A percentile compares a stretch with the other conserved stretches of the same genome.
These are phyloP conservation scores for Puccinia hordei DNA, from an alignment of 1,284 basidiomycete genomes.

Conservation along the genomic window DNA sequence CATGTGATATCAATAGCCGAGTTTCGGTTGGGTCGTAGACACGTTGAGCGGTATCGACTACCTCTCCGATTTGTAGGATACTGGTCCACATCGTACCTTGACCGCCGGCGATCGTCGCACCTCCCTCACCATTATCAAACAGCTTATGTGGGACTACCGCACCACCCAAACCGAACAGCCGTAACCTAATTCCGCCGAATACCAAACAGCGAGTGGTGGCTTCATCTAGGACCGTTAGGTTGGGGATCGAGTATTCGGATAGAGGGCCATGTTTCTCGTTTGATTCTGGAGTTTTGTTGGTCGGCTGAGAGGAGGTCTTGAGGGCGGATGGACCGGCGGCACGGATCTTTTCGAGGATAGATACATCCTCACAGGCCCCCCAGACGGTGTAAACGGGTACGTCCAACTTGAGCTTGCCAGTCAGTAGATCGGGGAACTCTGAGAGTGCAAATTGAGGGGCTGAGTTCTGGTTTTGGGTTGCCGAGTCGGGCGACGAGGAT, in stretches of 20 bases:
- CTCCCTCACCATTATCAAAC: conserved; percentile 93
- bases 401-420: conserved; percentile 76
- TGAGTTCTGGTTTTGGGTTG: conserved; percentile 54
- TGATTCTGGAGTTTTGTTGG: conserved; percentile 14
- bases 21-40: conserved; percentile 86
- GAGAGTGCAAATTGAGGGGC: conserved; percentile 66
- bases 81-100: conserved; percentile 99
- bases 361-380: conserved; percentile 96
- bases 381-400: conserved; percentile 95
- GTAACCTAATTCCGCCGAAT: conserved; percentile 86
- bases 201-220: conserved; percentile 86
- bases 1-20: conserved; percentile 87
- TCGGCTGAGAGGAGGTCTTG: conserved; percentile 39
- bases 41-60: conserved; percentile 93
- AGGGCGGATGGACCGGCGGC: conserved; percentile 54
- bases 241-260: conserved; percentile 63
- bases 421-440: conserved; percentile 87
- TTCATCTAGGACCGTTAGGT: conserved; percentile 89
- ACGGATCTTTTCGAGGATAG: conserved; percentile 66
- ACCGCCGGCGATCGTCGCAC: conserved; percentile 92
- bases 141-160: conserved; percentile 95
- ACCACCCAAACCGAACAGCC: conserved; percentile 90
- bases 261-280: conserved; percentile 41
- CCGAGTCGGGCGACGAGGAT: conserved; percentile 63
- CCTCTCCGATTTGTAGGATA: conserved; percentile 92